A percentile compares a stretch with the other conserved stretches of the same genome.
Conservation (phyloP, 179 eudicot genomes). For the Vitellaria paradoxa region DNA sequence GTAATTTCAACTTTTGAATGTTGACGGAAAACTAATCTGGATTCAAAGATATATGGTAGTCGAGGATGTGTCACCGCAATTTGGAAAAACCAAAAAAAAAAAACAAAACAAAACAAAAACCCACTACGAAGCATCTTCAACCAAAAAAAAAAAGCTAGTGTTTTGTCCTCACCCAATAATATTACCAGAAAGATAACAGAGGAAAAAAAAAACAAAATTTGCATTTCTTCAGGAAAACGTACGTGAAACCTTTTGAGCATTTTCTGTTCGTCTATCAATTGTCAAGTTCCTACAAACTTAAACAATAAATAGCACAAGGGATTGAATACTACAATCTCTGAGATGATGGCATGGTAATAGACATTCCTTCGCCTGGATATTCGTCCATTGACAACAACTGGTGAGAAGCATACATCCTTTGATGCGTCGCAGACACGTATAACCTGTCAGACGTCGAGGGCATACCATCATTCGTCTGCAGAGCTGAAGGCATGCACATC, state of each 20-base stretch:
- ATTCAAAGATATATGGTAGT: too few species aligned
- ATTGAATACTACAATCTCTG: slow-evolving; percentile 6
- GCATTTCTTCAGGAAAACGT: not conserved
- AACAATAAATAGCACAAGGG: not conserved
- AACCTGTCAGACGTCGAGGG: slow-evolving; percentile 12
- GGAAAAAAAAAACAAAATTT: not conserved
- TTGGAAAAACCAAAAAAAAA: too few species aligned
- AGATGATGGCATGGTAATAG: slow-evolving; percentile 3
- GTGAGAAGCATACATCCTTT: slow-evolving; percentile 3
- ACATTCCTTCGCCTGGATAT: slow-evolving; percentile 16
- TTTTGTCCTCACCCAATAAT: too few species aligned
- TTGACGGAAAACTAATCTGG: too few species aligned
- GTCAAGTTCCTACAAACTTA: not conserved
- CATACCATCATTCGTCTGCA: slow-evolving; percentile 15
- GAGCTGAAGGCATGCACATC: not conserved
- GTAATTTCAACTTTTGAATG: too few species aligned
- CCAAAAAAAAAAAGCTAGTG: too few species aligned
- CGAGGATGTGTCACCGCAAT: too few species aligned
- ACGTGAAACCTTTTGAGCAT: not conserved
- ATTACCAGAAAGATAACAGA: not conserved
- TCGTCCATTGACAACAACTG: slow-evolving; percentile 10
- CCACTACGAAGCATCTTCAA: too few species aligned
- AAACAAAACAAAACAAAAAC: too few species aligned
- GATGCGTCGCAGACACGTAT: slow-evolving; percentile 2
- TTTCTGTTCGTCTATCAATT: not conserved